Percentiles rank a stretch among this genome's conserved stretches.
Evolutionary conservation across 768 basidiomycete species (phyloP).

Genomic region (Jaapia argillacea): DNA sequence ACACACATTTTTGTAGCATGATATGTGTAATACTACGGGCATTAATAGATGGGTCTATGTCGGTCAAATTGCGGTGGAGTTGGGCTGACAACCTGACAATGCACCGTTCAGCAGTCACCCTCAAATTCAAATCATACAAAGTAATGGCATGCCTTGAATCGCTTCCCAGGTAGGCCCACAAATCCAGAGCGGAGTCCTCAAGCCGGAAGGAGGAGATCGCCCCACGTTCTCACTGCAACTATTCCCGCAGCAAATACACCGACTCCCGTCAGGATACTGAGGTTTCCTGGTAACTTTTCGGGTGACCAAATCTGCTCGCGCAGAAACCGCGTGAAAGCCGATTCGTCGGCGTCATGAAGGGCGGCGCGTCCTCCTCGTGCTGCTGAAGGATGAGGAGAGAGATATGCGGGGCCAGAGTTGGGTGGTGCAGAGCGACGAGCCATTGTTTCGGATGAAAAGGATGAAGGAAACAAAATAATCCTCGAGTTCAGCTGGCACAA

Average conservation of each 20-base stretch:
- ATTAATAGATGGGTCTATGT: too few relatives aligned
- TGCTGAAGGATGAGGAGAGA: conserved; percentile 30
- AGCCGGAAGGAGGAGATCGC: conserved; percentile 65
- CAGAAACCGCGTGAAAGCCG: conserved; percentile 41
- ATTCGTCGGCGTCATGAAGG: conserved; percentile 50
- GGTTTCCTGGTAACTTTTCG: conserved; percentile 66
- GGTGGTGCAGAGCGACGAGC: conserved; percentile 59
- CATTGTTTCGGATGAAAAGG: conserved; percentile 35
- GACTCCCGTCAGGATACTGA: conserved; percentile 57
- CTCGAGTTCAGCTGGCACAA: too few relatives aligned
- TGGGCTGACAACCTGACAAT: too few relatives aligned
- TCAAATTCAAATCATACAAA: too few relatives aligned
- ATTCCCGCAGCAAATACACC: conserved; percentile 65
- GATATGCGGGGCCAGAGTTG: conserved; percentile 41
- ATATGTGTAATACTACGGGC: too few relatives aligned
- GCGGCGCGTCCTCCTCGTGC: conserved; percentile 22
- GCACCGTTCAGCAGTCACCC: too few relatives aligned
- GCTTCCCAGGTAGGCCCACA: too few relatives aligned
- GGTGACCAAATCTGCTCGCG: conserved; percentile 61
- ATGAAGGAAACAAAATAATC: too few relatives aligned
- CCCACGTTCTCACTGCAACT: conserved; percentile 64
- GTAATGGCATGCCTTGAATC: too few relatives aligned
- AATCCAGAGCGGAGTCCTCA: too few relatives aligned
- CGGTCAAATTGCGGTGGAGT: too few relatives aligned
- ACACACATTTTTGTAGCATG: too few relatives aligned